Evolutionary conservation across 2,329 filamentous ascomycete genomes (phyloP), one percentile per base, ranked within the genome.

Genomic region (Aspergillus niger): DNA sequence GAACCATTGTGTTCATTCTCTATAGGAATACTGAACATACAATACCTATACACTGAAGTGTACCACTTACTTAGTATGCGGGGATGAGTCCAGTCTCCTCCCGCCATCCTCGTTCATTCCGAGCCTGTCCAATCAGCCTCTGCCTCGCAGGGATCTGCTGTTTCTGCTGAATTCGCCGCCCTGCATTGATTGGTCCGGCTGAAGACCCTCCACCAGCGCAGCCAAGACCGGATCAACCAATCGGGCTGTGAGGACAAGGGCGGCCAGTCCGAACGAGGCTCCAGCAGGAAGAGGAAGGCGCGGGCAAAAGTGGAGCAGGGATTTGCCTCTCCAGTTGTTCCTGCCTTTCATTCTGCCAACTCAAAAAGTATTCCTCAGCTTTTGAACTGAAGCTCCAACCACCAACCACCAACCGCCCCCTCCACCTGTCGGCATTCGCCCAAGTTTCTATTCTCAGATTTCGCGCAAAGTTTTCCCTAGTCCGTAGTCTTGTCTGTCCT

Each of bases 121-220:
- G 3, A 5, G 28, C 26, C 47, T 17, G n/a, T 10, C 47, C 47
- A 50, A 50, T 50, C 47, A 50, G 5, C 22, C 24, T 17, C 39
- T 11, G 10, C n/a, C 5, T n/a, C 39, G 13, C 39, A 15, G 36
- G 39, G 26, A 26, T 26, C 26, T 26, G 26, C 26, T 26, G 39
- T 41, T 50, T 32, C 47, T 50, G 26, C n/a, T 17, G 47, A 50
- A 50, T 50, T 50, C 47, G 47, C 47, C 47, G 47, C 47, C 47
- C 28, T 17, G 3, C 47, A 2, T 1, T 50, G 47, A 50, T 10
- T 50, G 47, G 47, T 3, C 26, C 47, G 26, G 47, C 28, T n/a
- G 8, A 50, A 10, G 11, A 5, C 15, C 47, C n/a, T 50, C 26
- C 26, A 28, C 26, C 26, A 11, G 47, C 8, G 3, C 10, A 24